Percentiles rank a stretch among this genome's conserved stretches.
Conservation (phyloP, 2,329 filamentous ascomycete genomes). For the Passalora sequoiae region DNA sequence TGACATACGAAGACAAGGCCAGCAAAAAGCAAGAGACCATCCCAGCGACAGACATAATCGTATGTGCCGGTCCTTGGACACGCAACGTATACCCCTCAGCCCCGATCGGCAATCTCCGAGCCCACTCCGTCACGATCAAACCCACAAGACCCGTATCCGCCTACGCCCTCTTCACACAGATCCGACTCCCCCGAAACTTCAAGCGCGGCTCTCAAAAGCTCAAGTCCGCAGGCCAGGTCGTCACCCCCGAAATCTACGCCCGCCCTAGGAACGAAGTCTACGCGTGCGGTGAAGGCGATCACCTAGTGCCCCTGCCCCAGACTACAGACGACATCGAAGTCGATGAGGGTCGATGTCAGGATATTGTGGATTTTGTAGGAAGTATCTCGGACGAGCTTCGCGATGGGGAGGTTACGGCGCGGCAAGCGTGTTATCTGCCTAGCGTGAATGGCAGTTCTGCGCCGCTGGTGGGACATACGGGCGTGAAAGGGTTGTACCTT, state of each 20-base stretch:
- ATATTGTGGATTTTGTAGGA: constrained; percentile 73
- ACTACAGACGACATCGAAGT: constrained; percentile 70
- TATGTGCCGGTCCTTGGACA: constrained; percentile 61
- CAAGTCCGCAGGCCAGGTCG: constrained; percentile 53
- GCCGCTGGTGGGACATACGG: constrained; percentile 73
- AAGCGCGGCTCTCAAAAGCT: constrained; percentile 33
- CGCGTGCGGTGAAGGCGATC: constrained; percentile 87
- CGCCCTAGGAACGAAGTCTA: constrained; percentile 86
- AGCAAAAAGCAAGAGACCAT: constrained; percentile 45
- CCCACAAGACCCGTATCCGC: constrained; percentile 59
- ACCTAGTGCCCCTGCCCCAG: constrained; percentile 65
- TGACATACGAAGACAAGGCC: constrained; percentile 57
- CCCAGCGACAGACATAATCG: constrained; percentile 52
- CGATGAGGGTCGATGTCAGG: constrained; percentile 73
- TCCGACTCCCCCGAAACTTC: constrained; percentile 65
- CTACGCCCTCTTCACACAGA: constrained; percentile 81
- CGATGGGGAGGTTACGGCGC: constrained; percentile 56
- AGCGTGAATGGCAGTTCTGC: constrained; percentile 60
- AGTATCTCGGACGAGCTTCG: constrained; percentile 49
- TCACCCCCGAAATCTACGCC: constrained; percentile 89
- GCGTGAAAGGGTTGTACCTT: constrained; percentile 67
- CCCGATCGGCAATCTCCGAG: constrained; percentile 56
- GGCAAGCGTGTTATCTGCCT: constrained; percentile 91
- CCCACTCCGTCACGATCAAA: constrained; percentile 58
- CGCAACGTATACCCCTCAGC: constrained; percentile 47